A percentile compares a stretch with the other conserved stretches of the same genome.
These are phyloP conservation scores for Magnusiomyces starmeri DNA, from an alignment of 1,139 yeast genomes.

Conservation along the genomic window DNA sequence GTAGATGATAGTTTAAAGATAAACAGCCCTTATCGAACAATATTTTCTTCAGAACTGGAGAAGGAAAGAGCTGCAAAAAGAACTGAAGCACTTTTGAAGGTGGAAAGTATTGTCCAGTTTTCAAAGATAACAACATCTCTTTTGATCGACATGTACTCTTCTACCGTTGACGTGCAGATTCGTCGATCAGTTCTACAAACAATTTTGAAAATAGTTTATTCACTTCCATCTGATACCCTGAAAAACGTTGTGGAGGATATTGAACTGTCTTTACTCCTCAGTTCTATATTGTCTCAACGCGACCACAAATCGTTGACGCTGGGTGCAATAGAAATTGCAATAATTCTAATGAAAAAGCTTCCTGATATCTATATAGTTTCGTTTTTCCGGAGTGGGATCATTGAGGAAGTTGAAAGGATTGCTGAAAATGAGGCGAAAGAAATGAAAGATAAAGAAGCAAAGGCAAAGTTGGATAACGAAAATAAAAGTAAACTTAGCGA, in stretches of 20 bases:
- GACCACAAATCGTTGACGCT: conserved; percentile 39
- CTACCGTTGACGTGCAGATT: conserved; percentile 63
- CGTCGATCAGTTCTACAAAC: conserved; percentile 55
- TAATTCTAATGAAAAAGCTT: conserved; percentile 40
- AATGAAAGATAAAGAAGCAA: conserved; percentile 6
- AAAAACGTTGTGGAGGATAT: conserved; percentile 24
- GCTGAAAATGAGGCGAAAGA: conserved; percentile 8
- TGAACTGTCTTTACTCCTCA: conserved; percentile 41
- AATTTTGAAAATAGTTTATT: conserved; percentile 45
- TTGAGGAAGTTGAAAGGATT: conserved; percentile 42
- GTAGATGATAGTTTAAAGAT: conserved; percentile 8
- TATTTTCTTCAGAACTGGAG: conserved; percentile 19
- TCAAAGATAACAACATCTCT: conserved; percentile 49
- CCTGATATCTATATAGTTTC: conserved; percentile 41
- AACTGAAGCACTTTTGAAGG: conserved; percentile 17
- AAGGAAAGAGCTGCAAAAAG: conserved; percentile 15
- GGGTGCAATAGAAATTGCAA: conserved; percentile 49
- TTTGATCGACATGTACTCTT: conserved; percentile 63
- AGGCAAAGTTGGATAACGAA: neutral
- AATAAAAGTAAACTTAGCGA: neutral
- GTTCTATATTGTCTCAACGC: conserved; percentile 61
- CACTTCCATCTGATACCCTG: conserved; percentile 26
- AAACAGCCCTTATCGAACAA: conserved; percentile 30
- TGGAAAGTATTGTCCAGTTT: conserved; percentile 34
- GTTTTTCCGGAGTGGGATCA: conserved; percentile 67